Evolutionary conservation across 176 grass and related monocot species (phyloP).

Genomic region (Hordeum vulgare): MorexV3_pseudomolecules_assembly NC_058523.1:346761143-346761642

Average conservation of each 20-base stretch:
- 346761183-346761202: constrained; percentile 89
- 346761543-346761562: neutral
- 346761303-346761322: neutral
- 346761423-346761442: neutral
- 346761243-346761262: constrained; percentile 58
- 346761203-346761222: constrained; percentile 78
- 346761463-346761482: neutral
- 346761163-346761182: constrained; percentile 79
- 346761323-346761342: constrained; percentile 23
- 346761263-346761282: constrained; percentile 40
- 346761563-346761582: neutral
- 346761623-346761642: constrained; percentile 71
- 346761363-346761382: constrained; percentile 99
- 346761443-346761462: neutral
- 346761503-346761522: neutral
- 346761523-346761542: neutral
- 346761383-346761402: constrained; percentile 93
- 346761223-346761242: constrained; percentile 71
- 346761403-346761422: constrained; percentile 52
- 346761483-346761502: neutral
- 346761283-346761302: constrained; percentile 22
- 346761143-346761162: constrained; percentile 28
- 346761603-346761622: constrained; percentile 39
- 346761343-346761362: constrained; percentile 85
- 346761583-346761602: neutral